Evolutionary conservation across 2,329 filamentous ascomycete genomes (phyloP), one percentile per base, ranked within the genome.

Genomic region (Monilinia fructicola): DNA sequence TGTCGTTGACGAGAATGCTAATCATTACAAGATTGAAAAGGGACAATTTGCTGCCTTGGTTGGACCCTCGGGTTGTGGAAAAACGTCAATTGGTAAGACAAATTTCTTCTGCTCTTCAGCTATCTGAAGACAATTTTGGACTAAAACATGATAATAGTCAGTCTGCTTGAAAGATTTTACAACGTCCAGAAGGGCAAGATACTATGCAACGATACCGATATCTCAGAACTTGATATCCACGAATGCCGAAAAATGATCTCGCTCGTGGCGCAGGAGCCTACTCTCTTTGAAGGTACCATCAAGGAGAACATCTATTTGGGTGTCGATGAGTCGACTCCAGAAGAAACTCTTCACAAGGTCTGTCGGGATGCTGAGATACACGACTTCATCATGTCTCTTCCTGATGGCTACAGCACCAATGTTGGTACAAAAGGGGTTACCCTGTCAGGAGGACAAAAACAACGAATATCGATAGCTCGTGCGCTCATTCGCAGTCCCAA

Each of bases 261-360:
- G 1, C 82, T 93, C 0, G 90, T 93, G 0, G 86, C 89, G 4
- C 90, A 93, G 76, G 90, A 93, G 74, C 84, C 90, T 11, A 88
- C 87, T 0, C 81, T 93, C 73, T 74, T 74, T 31, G 86, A 88
- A 75, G 82, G 84, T 16, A 86, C 86, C 0, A 82, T 92, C 26
- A 83, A 85, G 23, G 89, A 93, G 68, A 92, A 92, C 71, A 85
- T 92, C 63, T 76, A 88, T 1, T 80, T 91, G 0, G 89, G 88
- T 23, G 84, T 91, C 26, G 76, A 77, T 23, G 75, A 76, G 14
- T 71, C 75, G 1, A 74, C 72, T 2, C 74, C 76, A 18, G 78
- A 81, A 0, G 79, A 82, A 6, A 73, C 78, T 52, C 76, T 84
- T 12, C 70, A 79, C 2, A 75, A 80, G 67, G 83, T 81, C 9